Evolutionary conservation across 1,284 basidiomycete genomes (phyloP).

Genomic region (Ganoderma sinense): DNA sequence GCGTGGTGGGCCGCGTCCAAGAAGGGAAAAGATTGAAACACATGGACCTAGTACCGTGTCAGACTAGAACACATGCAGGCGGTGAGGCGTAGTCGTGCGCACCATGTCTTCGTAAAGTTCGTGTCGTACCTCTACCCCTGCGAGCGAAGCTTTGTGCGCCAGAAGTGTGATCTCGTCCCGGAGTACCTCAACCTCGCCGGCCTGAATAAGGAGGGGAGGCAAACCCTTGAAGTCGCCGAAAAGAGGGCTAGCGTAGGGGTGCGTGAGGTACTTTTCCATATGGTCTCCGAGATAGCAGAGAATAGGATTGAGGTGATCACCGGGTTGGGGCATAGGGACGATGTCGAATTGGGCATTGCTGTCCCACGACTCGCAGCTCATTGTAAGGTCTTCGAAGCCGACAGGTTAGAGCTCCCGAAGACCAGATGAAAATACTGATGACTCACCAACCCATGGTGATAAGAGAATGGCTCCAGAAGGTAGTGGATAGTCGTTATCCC

Average conservation of each 20-base stretch:
- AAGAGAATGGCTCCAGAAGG: conserved; percentile 87
- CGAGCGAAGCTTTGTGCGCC: conserved; percentile 91
- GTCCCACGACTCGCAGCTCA: conserved; percentile 98
- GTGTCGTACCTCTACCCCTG: conserved; percentile 90
- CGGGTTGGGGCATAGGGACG: conserved; percentile 75
- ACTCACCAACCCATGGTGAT: conserved; percentile 94
- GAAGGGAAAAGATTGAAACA: conserved; percentile 92
- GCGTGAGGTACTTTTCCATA: conserved; percentile 87
- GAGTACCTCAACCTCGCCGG: conserved; percentile 93
- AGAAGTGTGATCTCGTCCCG: conserved; percentile 93
- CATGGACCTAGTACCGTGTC: conserved; percentile 68
- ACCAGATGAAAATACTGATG: background rate
- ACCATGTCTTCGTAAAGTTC: conserved; percentile 95
- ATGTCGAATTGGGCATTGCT: conserved; percentile 88
- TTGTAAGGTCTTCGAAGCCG: conserved; percentile 79
- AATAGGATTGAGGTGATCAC: conserved; percentile 93
- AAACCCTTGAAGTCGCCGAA: conserved; percentile 91
- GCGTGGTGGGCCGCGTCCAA: conserved; percentile 77
- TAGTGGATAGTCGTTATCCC: conserved; percentile 83
- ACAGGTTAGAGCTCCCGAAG: background rate
- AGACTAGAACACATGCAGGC: background rate
- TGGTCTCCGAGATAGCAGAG: conserved; percentile 91
- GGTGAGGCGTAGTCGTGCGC: conserved; percentile 44
- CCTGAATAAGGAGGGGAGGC: conserved; percentile 93
- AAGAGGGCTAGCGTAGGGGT: conserved; percentile 96